Evolutionary conservation across 163 green algal genomes (phyloP), one percentile per base, ranked within the genome.

Genomic region (Prototheca wickerhamii): DNA sequence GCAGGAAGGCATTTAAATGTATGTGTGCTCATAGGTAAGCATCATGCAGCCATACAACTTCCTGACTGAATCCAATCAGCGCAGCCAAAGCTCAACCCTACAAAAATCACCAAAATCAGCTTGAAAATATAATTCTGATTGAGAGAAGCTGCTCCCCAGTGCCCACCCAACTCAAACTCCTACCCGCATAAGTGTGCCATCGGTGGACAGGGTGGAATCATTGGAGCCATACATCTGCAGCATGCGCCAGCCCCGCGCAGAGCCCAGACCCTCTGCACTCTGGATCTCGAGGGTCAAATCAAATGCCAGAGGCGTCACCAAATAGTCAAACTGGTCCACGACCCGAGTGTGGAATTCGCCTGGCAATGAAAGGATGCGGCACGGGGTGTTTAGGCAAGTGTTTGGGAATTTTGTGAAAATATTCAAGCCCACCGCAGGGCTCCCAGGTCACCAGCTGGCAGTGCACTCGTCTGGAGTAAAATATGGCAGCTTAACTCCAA

Each of bases 231-330:
- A 76, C 2, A 60, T 58, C 10, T 65, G 53, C 50, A 71, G 60
- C 29, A 76, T 65, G 21, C 25, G 17, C 69, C 69, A 76, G 42
- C 69, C 58, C n/a, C 3, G 50, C 4, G 56, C 58, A 0, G 17
- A 25, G 0, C 35, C 50, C 23, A 64, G 58, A 50, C 51, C 44
- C 28, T 4, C 30, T 0, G 55, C 28, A 8, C 42, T 50, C 32
- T 75, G 55, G 15, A 75, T 46, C 3, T 23, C 21, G 37, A 77
- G 66, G 20, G 25, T 35, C 4, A 77, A 31, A 40, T 77, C 70
- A 46, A 76, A 77, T 26, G 76, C 64, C 32, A 77, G 60, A 2
- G 69, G 70, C 35, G 34, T 77, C 10, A 77, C 70, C 0, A 32
- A 32, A 17, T 56, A 76, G 52, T 77, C 58, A 58, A 77, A 77